Conservation (phyloP, 352 stramenopile genomes). For the Globisporangium mamillatum region DNA sequence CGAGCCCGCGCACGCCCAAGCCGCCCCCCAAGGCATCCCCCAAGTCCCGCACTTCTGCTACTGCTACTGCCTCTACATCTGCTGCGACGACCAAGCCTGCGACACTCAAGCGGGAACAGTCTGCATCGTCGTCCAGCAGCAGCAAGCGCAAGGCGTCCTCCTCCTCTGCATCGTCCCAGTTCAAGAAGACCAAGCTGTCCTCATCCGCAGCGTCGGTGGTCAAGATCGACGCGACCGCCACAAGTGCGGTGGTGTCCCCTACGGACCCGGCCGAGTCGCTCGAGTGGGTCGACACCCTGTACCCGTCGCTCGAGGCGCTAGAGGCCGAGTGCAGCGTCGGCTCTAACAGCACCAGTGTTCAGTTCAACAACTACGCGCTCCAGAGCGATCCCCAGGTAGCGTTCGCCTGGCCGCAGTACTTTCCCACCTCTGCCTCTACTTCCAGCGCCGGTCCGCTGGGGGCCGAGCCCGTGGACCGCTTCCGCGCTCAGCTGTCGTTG, state of each 20-base stretch:
- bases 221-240: conserved; percentile 8
- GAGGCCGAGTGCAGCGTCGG: conserved; percentile 19
- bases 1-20: conserved; percentile 17
- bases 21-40: conserved; percentile 4
- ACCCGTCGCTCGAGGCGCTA: conserved; percentile 45
- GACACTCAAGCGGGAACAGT: conserved; percentile 11
- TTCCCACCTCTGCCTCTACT: not conserved
- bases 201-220: not conserved
- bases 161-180: not conserved
- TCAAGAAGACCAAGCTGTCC: conserved; percentile 4
- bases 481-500: not conserved
- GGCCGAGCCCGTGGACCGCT: conserved; percentile 1
- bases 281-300: conserved; percentile 68
- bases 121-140: not conserved
- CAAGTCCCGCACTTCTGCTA: not conserved
- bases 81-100: not conserved
- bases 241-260: not conserved
- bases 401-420: conserved; percentile 17
- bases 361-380: not conserved
- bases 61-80: not conserved
- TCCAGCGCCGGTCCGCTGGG: not conserved
- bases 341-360: not conserved
- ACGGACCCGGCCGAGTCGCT: conserved; percentile 20
- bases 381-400: conserved; percentile 4
- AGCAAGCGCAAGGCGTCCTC: conserved; percentile 12